Base-by-base conservation (phyloP, 140 eudicot species). In the Stevia rebaudiana region DNA sequence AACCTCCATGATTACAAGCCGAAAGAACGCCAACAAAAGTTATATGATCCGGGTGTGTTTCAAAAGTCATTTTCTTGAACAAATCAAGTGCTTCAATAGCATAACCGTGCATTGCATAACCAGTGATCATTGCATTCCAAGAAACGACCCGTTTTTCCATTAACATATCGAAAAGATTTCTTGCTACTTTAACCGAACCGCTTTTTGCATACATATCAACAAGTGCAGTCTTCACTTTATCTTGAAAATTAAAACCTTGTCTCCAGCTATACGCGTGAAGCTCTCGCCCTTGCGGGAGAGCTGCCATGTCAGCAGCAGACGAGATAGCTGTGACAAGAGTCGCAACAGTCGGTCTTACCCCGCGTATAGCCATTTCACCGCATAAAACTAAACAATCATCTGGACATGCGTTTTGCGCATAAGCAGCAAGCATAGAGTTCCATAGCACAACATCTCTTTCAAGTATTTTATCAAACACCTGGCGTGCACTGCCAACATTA, bases 151-250 rank as follows among this genome's bases (percentile, higher is more conserved):
- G 79, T 72, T 85, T 85, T 52, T 85, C 86, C 49, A 43, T 36
- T 5, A 88, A 73, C 31, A 64, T 61, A 51, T 85, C 84, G 33
- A 88, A 88, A 62, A 88, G 46, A n/a, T 9, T 74, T 44, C 88
- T 74, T 0, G 94, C 94, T 36, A 83, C 81, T 44, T 55, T 72
- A 10, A 88, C 54, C 25, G 80, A 73, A n/a, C 96, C 94, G 40
- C 90, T 76, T 74, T 88, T 88, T 1, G 96, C 94, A 61, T 88
- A 88, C 96, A 88, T 85, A 72, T 88, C 95, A 51, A 85, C 84
- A 11, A 88, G 76, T 17, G 90, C 94, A 21, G 94, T 85, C 60
- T 80, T 80, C 25, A 88, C 84, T 64, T 80, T 85, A 71, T 82
- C 94, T 16, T 82, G 87, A 24, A 47, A 36, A 1, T 50, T 76